Base-by-base conservation (phyloP, 108 stramenopile genomes). In the Fistulifera solaris region DNA sequence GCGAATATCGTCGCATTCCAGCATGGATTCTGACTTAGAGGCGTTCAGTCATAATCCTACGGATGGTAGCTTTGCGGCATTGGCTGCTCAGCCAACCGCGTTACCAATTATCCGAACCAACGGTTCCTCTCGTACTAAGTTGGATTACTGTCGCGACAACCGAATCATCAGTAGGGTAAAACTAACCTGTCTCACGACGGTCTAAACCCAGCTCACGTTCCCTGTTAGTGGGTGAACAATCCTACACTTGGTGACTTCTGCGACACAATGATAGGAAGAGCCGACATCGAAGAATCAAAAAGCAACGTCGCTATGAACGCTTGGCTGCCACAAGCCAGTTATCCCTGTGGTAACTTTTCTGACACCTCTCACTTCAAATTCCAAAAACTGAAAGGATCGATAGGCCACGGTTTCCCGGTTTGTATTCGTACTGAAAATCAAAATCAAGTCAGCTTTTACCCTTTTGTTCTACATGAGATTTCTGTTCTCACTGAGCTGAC, bases 291-390 rank as follows among this genome's bases (percentile, higher is more conserved):
- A 88, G 82, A 80, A 89, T 87, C 86, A 87, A 94, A n/a, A 89
- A 87, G 80, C 83, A 78, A 88, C 81, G 77, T 78, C 69, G 75
- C 77, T 79, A 73, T 77, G 77, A 79, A 83, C 77, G 77, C 81
- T 83, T 79, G 77, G 81, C 81, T 83, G 90, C 90, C 84, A 88
- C 90, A 88, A 93, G 91, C 91, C 91, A 89, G 87, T 89, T 89
- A 93, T 93, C 92, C 92, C 86, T 94, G 92, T 94, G 93, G 93
- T 90, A 94, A 94, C 92, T 94, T 89, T 89, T 94, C 92, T 93
- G 92, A 89, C 92, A 89, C 91, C 87, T 93, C 91, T 87, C 78
- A 81, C 90, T 85, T 88, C 75, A 93, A 86, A 86, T 87, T 87
- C 86, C 62, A 81, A 87, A n/a, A 77, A 80, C 73, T 80, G 81